Evolutionary conservation across 164 flowering plant genomes (phyloP).

Genomic region (Tetrastigma voinierianum): DNA sequence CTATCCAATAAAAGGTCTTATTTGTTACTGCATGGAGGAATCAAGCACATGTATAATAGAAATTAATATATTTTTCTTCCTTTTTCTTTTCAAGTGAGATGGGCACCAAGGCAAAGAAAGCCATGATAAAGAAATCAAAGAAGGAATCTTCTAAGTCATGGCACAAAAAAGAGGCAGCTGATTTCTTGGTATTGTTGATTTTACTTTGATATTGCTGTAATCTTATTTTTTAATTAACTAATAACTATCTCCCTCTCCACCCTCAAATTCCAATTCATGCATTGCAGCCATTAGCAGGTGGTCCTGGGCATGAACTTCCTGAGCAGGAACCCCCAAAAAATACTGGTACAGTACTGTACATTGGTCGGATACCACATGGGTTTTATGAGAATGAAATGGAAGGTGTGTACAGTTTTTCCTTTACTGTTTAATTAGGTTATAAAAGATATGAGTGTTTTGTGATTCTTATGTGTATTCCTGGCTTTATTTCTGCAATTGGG

Average conservation of each 20-base stretch:
- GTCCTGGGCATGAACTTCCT: slow-evolving; percentile 57
- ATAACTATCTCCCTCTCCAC: no score
- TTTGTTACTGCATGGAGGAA: no score
- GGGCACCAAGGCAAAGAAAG: slow-evolving; percentile 33
- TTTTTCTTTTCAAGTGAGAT: slow-evolving; percentile 5
- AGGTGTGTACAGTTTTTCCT: slow-evolving; percentile 36
- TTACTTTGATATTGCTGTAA: no score
- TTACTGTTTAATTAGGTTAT: neutral
- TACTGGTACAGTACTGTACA: slow-evolving; percentile 66
- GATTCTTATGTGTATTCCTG: no score
- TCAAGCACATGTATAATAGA: no score
- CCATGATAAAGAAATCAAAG: slow-evolving; percentile 16
- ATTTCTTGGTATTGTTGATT: slow-evolving; percentile 42
- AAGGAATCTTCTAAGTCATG: slow-evolving; percentile 12
- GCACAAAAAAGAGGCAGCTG: slow-evolving; percentile 29
- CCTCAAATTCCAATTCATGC: no score
- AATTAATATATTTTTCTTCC: no score
- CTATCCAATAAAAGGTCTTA: no score
- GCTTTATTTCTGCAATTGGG: neutral
- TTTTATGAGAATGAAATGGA: slow-evolving; percentile 87
- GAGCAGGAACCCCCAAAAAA: slow-evolving; percentile 27
- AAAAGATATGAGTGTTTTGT: no score
- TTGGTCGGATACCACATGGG: slow-evolving; percentile 92
- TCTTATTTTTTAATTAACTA: no score
- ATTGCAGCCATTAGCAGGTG: slow-evolving; percentile 53